Evolutionary conservation across 805 yeast genomes (phyloP).

Genomic region (Lipomyces mesembrius): DNA sequence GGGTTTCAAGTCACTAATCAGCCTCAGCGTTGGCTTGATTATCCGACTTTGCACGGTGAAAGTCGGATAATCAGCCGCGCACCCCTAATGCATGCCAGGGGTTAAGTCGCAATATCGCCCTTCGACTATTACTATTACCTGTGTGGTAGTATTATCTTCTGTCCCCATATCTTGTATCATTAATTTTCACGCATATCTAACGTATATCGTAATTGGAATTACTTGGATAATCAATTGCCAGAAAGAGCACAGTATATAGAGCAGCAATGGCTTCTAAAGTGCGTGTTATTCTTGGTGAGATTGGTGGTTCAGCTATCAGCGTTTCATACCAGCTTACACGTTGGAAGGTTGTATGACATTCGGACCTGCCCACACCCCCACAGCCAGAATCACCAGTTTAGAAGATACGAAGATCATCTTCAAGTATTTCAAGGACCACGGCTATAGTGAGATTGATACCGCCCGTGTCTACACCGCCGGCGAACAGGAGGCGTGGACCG

Average conservation of each 20-base stretch:
- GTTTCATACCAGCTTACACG: not conserved
- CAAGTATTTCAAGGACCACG: slow-evolving; percentile 32
- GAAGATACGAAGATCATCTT: slow-evolving; percentile 26
- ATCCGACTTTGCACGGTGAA: too few relatives aligned
- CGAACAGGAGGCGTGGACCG: slow-evolving; percentile 37
- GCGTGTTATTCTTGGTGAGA: slow-evolving; percentile 8
- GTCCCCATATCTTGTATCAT: too few relatives aligned
- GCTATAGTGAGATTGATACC: slow-evolving; percentile 42
- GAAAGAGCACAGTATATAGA: not conserved
- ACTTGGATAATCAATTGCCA: not conserved
- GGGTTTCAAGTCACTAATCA: too few relatives aligned
- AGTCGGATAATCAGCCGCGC: too few relatives aligned
- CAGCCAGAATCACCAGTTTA: slow-evolving; percentile 26
- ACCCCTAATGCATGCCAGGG: too few relatives aligned
- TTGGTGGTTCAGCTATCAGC: not conserved
- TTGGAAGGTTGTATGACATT: slow-evolving; percentile 27
- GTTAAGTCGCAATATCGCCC: too few relatives aligned
- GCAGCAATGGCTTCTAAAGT: slow-evolving; percentile 2
- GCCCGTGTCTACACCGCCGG: slow-evolving; percentile 40
- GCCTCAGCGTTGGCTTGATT: too few relatives aligned
- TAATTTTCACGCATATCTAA: too few relatives aligned
- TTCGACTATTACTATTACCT: too few relatives aligned
- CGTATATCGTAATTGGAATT: too few relatives aligned
- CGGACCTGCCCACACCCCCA: slow-evolving; percentile 26
- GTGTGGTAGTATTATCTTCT: too few relatives aligned